A percentile compares a stretch with the other conserved stretches of the same genome.
These are phyloP conservation scores for Prunus campanulata DNA, from an alignment of 306 rosid species.

Conservation along the genomic window DNA sequence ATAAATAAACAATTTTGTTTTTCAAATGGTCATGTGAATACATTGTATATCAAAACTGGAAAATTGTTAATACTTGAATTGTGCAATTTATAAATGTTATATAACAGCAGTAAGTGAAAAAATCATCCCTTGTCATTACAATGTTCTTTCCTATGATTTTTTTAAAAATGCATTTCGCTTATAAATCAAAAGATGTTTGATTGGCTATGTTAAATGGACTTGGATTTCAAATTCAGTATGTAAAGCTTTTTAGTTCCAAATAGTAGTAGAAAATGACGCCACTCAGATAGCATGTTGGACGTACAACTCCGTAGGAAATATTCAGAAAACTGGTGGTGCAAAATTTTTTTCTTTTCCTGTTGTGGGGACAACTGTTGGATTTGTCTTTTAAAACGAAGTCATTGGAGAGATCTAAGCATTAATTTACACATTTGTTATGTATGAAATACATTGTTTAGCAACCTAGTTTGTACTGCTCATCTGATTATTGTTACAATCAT, in stretches of 20 bases:
- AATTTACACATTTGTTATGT: background rate
- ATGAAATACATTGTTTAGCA: background rate
- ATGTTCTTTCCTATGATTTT: background rate
- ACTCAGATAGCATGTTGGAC: background rate
- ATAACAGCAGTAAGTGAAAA: background rate
- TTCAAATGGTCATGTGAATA: background rate
- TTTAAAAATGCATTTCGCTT: background rate
- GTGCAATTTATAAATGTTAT: background rate
- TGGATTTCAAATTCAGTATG: background rate
- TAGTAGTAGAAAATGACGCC: background rate
- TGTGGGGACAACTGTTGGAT: background rate
- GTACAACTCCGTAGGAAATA: background rate
- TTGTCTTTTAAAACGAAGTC: background rate
- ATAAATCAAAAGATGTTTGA: background rate
- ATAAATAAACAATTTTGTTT: background rate
- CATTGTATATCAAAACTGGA: background rate
- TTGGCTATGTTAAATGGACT: background rate
- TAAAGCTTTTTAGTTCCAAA: background rate
- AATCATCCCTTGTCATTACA: background rate
- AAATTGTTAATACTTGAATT: background rate
- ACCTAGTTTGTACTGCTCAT: background rate
- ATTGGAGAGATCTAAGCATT: background rate
- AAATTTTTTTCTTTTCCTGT: background rate
- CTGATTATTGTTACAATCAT: background rate
- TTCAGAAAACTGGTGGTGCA: background rate